Percentiles rank a stretch among this genome's conserved stretches.
Evolutionary conservation across 805 yeast genomes (phyloP).

Genomic region (Hanseniaspora singularis): DNA sequence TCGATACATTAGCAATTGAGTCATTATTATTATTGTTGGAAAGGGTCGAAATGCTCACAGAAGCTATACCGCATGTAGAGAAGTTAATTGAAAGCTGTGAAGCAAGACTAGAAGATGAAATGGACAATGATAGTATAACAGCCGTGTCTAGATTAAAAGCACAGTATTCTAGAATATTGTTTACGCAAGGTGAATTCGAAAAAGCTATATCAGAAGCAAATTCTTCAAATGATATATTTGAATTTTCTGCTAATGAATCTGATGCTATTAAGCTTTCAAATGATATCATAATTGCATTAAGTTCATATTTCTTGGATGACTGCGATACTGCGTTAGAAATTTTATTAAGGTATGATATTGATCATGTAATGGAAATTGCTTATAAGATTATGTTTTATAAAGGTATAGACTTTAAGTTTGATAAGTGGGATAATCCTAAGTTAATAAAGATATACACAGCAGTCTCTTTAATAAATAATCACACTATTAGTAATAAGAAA

Average conservation of each 20-base stretch:
- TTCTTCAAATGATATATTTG: slow-evolving; percentile 39
- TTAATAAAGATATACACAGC: slow-evolving; percentile 9
- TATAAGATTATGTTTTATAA: slow-evolving; percentile 71
- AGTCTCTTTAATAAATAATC: neutral
- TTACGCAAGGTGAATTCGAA: slow-evolving; percentile 48
- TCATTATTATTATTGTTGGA: slow-evolving; percentile 51
- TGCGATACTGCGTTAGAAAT: slow-evolving; percentile 56
- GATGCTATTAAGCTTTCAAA: slow-evolving; percentile 40
- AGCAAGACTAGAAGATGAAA: slow-evolving; percentile 43
- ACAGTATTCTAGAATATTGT: slow-evolving; percentile 56
- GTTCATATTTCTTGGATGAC: slow-evolving; percentile 49
- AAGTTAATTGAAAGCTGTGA: slow-evolving; percentile 42
- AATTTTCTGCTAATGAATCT: slow-evolving; percentile 26
- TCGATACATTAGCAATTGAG: slow-evolving; percentile 45
- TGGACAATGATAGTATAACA: slow-evolving; percentile 35
- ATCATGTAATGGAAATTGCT: slow-evolving; percentile 55
- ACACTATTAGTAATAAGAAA: too few relatives aligned
- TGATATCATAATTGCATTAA: slow-evolving; percentile 58
- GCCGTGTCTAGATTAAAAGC: slow-evolving; percentile 50
- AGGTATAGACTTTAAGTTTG: slow-evolving; percentile 35
- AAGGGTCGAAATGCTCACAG: slow-evolving; percentile 49
- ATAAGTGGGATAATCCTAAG: slow-evolving; percentile 6
- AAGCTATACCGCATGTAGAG: slow-evolving; percentile 40
- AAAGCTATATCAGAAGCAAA: slow-evolving; percentile 52
- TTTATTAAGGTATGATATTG: slow-evolving; percentile 43